These are phyloP conservation scores for Hordeum vulgare DNA, from an alignment of 176 grass and related monocot species.

Conservation along the genomic window MorexV3_pseudomolecules_assembly NC_058521.1:599078388-599078887, in stretches of 20 bases:
- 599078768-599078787: too few species aligned
- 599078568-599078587: not conserved
- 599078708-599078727: too few species aligned
- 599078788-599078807: too few species aligned
- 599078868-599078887: not conserved
- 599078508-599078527: not conserved
- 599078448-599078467: not conserved
- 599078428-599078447: not conserved
- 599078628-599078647: not conserved
- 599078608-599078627: not conserved
- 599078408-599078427: not conserved
- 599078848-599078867: not conserved
- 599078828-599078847: not conserved
- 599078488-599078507: not conserved
- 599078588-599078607: not conserved
- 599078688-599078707: too few species aligned
- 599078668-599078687: too few species aligned
- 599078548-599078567: not conserved
- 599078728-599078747: too few species aligned
- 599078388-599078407: not conserved
- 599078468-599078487: not conserved
- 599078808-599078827: too few species aligned
- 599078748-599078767: slow-evolving; percentile 24
- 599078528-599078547: not conserved
- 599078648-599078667: too few species aligned